Conservation (phyloP, 2,329 filamentous ascomycete species). For the Boeremia lycopersici region DNA sequence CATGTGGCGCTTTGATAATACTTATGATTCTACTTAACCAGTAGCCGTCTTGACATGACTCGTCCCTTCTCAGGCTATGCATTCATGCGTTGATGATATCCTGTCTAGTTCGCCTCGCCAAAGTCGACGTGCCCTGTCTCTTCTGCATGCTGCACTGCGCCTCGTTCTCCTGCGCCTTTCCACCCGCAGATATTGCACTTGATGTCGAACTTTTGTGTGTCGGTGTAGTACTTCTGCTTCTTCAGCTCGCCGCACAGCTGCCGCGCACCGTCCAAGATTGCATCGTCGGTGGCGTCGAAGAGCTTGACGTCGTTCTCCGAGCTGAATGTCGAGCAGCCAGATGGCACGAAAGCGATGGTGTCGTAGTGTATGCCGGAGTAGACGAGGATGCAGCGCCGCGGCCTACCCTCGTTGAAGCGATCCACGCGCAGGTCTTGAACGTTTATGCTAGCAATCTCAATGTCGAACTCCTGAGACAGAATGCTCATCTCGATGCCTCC, state of each 20-base stretch:
- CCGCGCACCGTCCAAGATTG: constrained; percentile 63
- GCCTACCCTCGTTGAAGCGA: constrained; percentile 74
- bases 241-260: constrained; percentile 64
- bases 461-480: constrained; percentile 79
- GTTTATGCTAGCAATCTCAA: constrained; percentile 86
- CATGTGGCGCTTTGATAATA: no score
- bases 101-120: constrained; percentile 36
- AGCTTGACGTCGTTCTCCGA: constrained; percentile 82
- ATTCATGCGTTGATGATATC: no score
- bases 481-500: constrained; percentile 90
- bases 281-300: constrained; percentile 64
- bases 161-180: constrained; percentile 70
- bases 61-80: not conserved
- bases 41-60: no score
- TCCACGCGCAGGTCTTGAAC: constrained; percentile 72
- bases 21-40: no score
- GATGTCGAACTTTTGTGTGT: constrained; percentile 79
- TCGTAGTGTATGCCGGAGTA: constrained; percentile 97
- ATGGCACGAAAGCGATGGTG: constrained; percentile 73
- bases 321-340: constrained; percentile 64
- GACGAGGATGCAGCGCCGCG: constrained; percentile 76
- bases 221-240: constrained; percentile 82
- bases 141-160: constrained; percentile 66
- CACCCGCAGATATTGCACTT: constrained; percentile 76
- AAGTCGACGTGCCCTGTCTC: constrained; percentile 57